Conservation (phyloP, 352 stramenopile species). For the Phytophthora parvispora region DNA sequence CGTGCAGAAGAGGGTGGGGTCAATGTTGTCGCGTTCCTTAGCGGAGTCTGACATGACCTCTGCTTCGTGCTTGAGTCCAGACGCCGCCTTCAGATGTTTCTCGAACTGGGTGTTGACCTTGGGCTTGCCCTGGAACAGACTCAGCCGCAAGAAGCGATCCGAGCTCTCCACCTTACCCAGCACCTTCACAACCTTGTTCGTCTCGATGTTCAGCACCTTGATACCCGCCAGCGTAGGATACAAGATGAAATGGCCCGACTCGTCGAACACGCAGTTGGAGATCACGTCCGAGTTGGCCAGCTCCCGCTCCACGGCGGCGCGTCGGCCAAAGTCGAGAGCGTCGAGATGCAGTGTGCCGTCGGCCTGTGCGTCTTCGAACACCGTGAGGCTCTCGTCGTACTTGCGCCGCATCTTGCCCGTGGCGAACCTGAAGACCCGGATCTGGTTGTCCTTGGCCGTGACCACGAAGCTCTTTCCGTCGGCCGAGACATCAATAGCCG, state of each 20-base stretch:
- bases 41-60: conserved; percentile 71
- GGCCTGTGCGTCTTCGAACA: conserved; percentile 92
- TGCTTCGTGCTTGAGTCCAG: conserved; percentile 57
- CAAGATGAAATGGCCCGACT: conserved; percentile 96
- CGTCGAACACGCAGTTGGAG: conserved; percentile 96
- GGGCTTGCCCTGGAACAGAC: conserved; percentile 95
- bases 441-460: conserved; percentile 88
- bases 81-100: conserved; percentile 67
- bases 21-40: conserved; percentile 52
- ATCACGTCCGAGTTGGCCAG: conserved; percentile 54
- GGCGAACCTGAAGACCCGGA: conserved; percentile 92
- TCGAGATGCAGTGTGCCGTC: conserved; percentile 85
- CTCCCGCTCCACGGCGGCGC: conserved; percentile 89
- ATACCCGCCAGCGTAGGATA: conserved; percentile 97
- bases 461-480: conserved; percentile 89
- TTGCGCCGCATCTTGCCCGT: conserved; percentile 91
- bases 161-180: conserved; percentile 97
- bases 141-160: conserved; percentile 95
- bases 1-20: conserved; percentile 91
- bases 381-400: conserved; percentile 90
- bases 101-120: conserved; percentile 98
- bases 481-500: conserved; percentile 74
- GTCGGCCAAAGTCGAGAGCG: conserved; percentile 89
- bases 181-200: conserved; percentile 93
- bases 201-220: conserved; percentile 97